Evolutionary conservation across 257 asterid genomes (phyloP), one percentile per base, ranked within the genome.

Genomic region (Osmanthus fragrans): DNA sequence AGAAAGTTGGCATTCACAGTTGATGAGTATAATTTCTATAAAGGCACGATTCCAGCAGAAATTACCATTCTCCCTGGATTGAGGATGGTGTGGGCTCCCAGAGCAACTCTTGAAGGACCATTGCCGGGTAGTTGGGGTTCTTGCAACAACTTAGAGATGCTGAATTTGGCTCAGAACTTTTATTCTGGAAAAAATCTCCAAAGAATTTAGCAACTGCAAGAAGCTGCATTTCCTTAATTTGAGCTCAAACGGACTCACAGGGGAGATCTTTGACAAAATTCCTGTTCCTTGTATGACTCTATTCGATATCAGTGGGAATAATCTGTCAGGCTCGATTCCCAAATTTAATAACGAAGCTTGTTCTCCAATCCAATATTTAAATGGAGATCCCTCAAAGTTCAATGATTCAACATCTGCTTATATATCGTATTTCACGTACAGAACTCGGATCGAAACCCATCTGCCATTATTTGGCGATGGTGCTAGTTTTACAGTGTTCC

Each of bases 51-150:
- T 36, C 97, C 99, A 2, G 47, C 66, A 9, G 94, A 81, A 77
- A 86, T 95, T 30, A 73, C 89, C 9, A 27, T 78, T 21, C 93
- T 95, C 19, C 37, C 92, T 12, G 86, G 91, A 86, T 85, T 95
- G 97, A 87, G 86, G 85, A 84, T 91, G 93, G 39, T 95, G 77
- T 95, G 99, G 99, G 94, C 91, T 76, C 98, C 98, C 1, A 69
- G 94, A 76, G 91, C 99, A 58, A 89, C 86, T 74, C 86, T 91
- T 16, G 88, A 85, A 68, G 99, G 96, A 18, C 51, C 76, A 40
- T 79, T 93, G 39, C 97, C 99, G 2, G 82, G 74, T 58, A 82
- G 72, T 73, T 93, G 98, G 98, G 92, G 94, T 80, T 82, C 87
- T 66, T 95, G 99, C 83, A 56, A 60, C 34, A 90, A 83, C 80